phyloP scores from a whole-genome alignment of 495 filamentous ascomycete genomes.

The Apodospora peruviana region DNA sequence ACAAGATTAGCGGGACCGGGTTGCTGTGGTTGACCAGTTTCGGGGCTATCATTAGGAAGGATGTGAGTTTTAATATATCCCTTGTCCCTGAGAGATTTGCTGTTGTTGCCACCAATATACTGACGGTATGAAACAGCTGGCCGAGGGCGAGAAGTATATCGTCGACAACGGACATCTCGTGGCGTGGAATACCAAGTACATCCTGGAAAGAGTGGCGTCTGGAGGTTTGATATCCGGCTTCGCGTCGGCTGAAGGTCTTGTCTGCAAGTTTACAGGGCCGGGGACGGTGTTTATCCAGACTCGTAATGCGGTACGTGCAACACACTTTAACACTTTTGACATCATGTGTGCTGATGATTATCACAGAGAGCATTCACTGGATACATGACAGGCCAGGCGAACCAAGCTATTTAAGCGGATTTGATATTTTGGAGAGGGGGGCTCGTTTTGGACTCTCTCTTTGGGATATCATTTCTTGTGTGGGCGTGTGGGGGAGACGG shows the following conservation, averaged over 20 bases:
- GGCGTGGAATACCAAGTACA: slow-evolving; percentile 95
- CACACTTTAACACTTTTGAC: background rate
- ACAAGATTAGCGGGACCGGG: slow-evolving; percentile 74
- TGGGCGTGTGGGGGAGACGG: too few relatives aligned
- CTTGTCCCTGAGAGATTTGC: slow-evolving; percentile 10
- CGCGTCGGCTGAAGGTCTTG: slow-evolving; percentile 76
- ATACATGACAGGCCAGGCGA: slow-evolving; percentile 40
- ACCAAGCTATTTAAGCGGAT: slow-evolving; percentile 6
- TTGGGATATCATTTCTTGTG: background rate
- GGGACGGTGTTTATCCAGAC: slow-evolving; percentile 94
- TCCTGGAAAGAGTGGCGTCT: slow-evolving; percentile 79
- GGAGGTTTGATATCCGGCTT: slow-evolving; percentile 82
- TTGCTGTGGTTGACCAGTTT: slow-evolving; percentile 87
- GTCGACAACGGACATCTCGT: slow-evolving; percentile 96
- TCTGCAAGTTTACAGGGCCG: slow-evolving; percentile 90
- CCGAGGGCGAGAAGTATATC: slow-evolving; percentile 75
- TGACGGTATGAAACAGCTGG: slow-evolving; percentile 44
- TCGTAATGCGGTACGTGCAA: slow-evolving; percentile 61
- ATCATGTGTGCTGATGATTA: slow-evolving; percentile 7
- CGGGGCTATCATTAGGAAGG: slow-evolving; percentile 91
- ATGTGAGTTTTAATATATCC: slow-evolving; percentile 51
- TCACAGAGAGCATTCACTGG: slow-evolving; percentile 37
- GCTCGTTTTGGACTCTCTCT: too few relatives aligned
- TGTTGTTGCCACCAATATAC: background rate
- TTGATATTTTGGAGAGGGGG: background rate